Base-by-base conservation (phyloP, 2,329 filamentous ascomycete species). In the Mycogone perniciosa region DNA sequence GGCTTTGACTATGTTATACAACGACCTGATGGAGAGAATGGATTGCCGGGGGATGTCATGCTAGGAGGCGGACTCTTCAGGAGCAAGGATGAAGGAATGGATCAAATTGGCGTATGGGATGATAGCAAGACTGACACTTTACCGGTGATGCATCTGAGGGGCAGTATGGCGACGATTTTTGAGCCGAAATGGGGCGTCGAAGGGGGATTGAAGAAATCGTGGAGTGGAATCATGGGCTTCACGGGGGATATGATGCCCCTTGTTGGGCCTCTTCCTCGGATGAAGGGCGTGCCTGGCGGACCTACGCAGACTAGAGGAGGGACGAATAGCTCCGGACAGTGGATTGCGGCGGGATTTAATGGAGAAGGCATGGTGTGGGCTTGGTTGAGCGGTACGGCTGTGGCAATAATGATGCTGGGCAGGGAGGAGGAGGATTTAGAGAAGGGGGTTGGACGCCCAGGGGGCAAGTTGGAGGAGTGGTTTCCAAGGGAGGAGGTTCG, bases 1-100 rank as follows among this genome's bases (percentile, higher is more conserved):
- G 72, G 73, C 0, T 77, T 74, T 43, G 78, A 82, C 56, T 79
- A 81, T 55, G 64, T 77, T 7, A 77, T 75, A 0, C 76, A 80
- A 56, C 64, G 71, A 46, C 66, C 75, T 1, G 60, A 60, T 30
- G 30, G 52, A 5, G 35, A 53, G 1, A 58, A 65, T n/a, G 62
- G 63, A 2, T 39, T 55, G 2, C 58, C 63, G 0, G 68, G 73
- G 1, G 73, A 79, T 50, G 62, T 82, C 52, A 76, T 82, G 73
- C 60, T 79, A 2, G 78, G 79, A 2, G 79, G 80, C 0, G 80
- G 76, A 0, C 73, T 79, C 49, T 65, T 68, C 5, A 68, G 71
- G 26, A 70, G 72, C 11, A 59, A 62, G 5, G 63, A 65, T 5
- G 60, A 71, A 7, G 77, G 76, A 0, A 37, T 75, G 3, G 71